Evolutionary conservation across 208 protist genomes (phyloP), one percentile per base, ranked within the genome.

Genomic region (Wallacemonas sp.): DNA sequence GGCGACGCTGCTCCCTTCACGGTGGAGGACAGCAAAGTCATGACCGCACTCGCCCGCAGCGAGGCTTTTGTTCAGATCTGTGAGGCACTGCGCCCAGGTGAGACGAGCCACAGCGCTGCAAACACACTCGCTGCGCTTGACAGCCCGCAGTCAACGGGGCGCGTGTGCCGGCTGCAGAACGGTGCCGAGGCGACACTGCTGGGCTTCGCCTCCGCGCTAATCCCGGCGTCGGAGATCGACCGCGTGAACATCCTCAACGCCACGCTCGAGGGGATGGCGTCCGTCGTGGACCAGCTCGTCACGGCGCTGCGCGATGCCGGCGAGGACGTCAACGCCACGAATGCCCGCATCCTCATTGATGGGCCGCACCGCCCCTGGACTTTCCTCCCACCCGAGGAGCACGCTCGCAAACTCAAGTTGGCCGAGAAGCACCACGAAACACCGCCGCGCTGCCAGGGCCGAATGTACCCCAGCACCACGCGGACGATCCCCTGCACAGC

Each of bases 221-320:
- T 84, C 11, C 56, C 68, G 4, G 62, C 72, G 9, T 38, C 49
- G 0, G 69, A 67, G 23, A 83, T 88, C 30, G 72, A 85, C 49
- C 38, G 44, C 12, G 62, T 74, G 3, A 88, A 88, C 49, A 85
- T 88, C 43, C 69, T 81, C 16, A 85, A 88, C 30, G 82, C 82
- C 5, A 78, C 82, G 17, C 61, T 88, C 34, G 82, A 88, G 57
- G 82, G 78, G 1, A 88, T 88, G 82, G 32, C 75, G 9, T 32
- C 48, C 19, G 78, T 73, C 19, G 68, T 54, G 41, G 36, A 55
- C 56, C 16, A 19, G 8, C 34, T 85, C 1, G 72, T 83, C n/a
- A 23, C 39, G 21, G 36, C 48, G 14, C 60, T 75, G 41, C 74
- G 68, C 14, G 58, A 21, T 4, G 66, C 46, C 17, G 49, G 41